phyloP scores from a whole-genome alignment of 2,329 filamentous ascomycete species.

The Cercospora canescens region DNA sequence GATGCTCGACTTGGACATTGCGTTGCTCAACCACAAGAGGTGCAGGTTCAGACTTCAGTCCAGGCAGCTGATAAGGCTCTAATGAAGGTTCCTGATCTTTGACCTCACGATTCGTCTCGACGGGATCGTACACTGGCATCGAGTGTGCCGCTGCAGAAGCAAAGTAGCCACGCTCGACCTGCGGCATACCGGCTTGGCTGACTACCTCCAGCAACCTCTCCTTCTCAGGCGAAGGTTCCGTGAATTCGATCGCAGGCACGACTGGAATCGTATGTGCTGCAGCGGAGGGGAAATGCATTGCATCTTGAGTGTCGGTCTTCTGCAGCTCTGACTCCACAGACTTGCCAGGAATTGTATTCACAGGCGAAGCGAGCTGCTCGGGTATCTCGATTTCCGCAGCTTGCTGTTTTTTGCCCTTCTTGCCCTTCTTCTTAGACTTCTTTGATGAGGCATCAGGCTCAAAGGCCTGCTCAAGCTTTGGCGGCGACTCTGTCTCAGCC shows the following conservation, averaged over 20 bases:
- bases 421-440: constrained; percentile 28
- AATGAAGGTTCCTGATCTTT: constrained; percentile 10
- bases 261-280: constrained; percentile 22
- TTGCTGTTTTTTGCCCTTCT: constrained; percentile 31
- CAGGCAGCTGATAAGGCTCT: constrained; percentile 17
- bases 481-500: neutral
- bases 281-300: constrained; percentile 14
- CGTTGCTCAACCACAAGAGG: constrained; percentile 22
- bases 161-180: neutral
- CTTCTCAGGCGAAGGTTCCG: neutral
- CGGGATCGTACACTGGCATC: constrained; percentile 1
- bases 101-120: neutral
- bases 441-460: constrained; percentile 16
- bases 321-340: neutral
- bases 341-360: neutral
- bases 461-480: neutral
- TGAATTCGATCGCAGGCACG: constrained; percentile 3
- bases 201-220: neutral
- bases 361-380: neutral
- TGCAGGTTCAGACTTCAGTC: constrained; percentile 17
- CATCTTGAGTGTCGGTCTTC: neutral
- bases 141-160: constrained; percentile 2
- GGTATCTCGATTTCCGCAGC: neutral
- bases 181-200: neutral
- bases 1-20: constrained; percentile 12